Base-by-base conservation (phyloP, 2,329 filamentous ascomycete genomes). In the Coleophoma eucalyptorum region DNA sequence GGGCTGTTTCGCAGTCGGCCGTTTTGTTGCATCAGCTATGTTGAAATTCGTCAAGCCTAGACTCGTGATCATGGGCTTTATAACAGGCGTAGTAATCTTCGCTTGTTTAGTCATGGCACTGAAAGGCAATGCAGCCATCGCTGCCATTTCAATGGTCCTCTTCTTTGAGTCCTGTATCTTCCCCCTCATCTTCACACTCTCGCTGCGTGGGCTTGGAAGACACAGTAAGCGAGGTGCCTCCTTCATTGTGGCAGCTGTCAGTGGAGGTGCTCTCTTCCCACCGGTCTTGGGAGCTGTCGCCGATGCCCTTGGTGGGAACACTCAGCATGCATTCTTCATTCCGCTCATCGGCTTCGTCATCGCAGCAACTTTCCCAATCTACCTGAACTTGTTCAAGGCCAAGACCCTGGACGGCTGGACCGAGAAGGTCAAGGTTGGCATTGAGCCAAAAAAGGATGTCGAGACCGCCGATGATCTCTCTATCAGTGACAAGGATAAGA, bases 161-260 rank as follows among this genome's bases (percentile, higher is more conserved):
- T 89, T 95, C 67, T 89, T 88, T 62, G 89, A 92, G 65, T 87
- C 85, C 0, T 89, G 90, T 51, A 83, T 89, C 60, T 96, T 90
- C 77, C 90, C 90, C 0, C 85, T 91, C 2, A 86, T 94, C 56
- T 90, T 92, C 58, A 83, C 87, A 2, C 77, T 95, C 11, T 87
- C 87, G 2, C 85, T 95, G 55, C 82, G 89, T 4, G 89, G 90
- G 1, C 81, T 95, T 35, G 90, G 90, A 1, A 79, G 82, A 18
- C 80, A 91, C 59, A 90, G 86, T 6, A 95, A 95, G 70, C 80
- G 87, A 43, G 90, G 88, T 1, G 84, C 86, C 0, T 87, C 87
- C 2, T 90, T 84, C 68, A 86, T 95, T 58, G 89, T 92, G 0
- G 59, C 60, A 2, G 48, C 54, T 7, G 57, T 59, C 10, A 54